These are phyloP conservation scores for Eimeria zaria DNA, from an alignment of 169 alveolate genomes.

Conservation along the genomic window DNA sequence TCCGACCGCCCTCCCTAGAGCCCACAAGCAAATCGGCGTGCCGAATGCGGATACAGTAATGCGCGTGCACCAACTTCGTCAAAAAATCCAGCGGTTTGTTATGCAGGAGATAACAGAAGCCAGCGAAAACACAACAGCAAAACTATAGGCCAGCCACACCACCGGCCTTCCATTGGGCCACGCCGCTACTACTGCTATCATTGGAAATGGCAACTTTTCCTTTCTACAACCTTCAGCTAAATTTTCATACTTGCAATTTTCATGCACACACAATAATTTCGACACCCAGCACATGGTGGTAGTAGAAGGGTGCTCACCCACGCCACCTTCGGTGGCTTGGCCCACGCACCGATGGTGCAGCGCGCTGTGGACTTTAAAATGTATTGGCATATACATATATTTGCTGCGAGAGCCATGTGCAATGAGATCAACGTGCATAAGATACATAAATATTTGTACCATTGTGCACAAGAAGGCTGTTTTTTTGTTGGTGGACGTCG, in stretches of 20 bases:
- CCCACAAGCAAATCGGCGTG: neutral
- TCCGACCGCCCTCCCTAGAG: neutral
- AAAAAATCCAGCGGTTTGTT: neutral
- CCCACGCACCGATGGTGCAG: conserved; percentile 23
- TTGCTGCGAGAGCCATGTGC: neutral
- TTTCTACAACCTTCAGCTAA: neutral
- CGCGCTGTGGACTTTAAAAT: neutral
- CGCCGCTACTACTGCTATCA: neutral
- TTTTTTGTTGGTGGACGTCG: neutral
- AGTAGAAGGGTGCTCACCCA: neutral
- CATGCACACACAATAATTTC: neutral
- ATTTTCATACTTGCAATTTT: neutral
- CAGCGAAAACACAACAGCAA: neutral
- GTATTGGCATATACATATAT: neutral
- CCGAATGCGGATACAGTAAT: neutral
- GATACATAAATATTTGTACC: neutral
- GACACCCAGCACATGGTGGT: neutral
- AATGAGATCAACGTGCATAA: neutral
- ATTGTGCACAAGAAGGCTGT: neutral
- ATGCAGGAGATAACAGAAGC: neutral
- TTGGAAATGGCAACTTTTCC: neutral
- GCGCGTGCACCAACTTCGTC: neutral
- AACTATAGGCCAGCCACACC: neutral
- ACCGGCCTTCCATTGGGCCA: conserved; percentile 1
- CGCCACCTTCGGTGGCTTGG: neutral